Percentiles rank a stretch among this genome's conserved stretches.
phyloP scores from a whole-genome alignment of 1,139 yeast genomes.

The Sugiyamaella paludigena region DNA sequence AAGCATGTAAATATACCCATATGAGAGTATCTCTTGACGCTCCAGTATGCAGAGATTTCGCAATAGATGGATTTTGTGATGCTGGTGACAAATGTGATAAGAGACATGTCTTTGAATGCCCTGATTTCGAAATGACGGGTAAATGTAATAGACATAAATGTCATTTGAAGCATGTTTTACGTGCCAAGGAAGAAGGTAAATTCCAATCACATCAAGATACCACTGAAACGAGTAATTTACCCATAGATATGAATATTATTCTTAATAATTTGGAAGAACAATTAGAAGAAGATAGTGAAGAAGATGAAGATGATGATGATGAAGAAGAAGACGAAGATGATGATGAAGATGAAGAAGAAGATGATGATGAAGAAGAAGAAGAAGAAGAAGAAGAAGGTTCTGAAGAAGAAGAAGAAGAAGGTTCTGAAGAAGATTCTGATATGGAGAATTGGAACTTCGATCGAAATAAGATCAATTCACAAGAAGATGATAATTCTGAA shows the following conservation, averaged over 20 bases:
- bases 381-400: conserved; percentile 4
- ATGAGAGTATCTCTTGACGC: conserved; percentile 45
- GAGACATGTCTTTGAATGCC: conserved; percentile 63
- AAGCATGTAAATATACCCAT: conserved; percentile 57
- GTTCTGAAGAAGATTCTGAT: conserved; percentile 13
- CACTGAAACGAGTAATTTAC: conserved; percentile 29
- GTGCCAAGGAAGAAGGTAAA: conserved; percentile 31
- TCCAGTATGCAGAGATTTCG: conserved; percentile 62
- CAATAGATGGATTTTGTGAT: conserved; percentile 66
- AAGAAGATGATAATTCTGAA: neutral
- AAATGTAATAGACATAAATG: conserved; percentile 53
- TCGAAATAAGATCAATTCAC: neutral
- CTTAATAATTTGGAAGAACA: neutral
- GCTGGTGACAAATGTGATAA: conserved; percentile 58
- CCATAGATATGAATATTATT: conserved; percentile 18
- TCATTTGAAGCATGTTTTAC: conserved; percentile 46
- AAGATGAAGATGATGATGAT: conserved; percentile 11
- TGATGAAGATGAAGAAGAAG: conserved; percentile 14
- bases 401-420: conserved; percentile 10
- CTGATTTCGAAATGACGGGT: conserved; percentile 64
- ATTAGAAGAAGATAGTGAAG: conserved; percentile 10
- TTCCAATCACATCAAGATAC: conserved; percentile 35
- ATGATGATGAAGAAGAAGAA: conserved; percentile 6
- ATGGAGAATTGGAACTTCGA: conserved; percentile 3
- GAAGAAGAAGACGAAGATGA: conserved; percentile 17